Evolutionary conservation across 2,329 filamentous ascomycete genomes (phyloP).

Genomic region (Nectriaceae sp.): DNA sequence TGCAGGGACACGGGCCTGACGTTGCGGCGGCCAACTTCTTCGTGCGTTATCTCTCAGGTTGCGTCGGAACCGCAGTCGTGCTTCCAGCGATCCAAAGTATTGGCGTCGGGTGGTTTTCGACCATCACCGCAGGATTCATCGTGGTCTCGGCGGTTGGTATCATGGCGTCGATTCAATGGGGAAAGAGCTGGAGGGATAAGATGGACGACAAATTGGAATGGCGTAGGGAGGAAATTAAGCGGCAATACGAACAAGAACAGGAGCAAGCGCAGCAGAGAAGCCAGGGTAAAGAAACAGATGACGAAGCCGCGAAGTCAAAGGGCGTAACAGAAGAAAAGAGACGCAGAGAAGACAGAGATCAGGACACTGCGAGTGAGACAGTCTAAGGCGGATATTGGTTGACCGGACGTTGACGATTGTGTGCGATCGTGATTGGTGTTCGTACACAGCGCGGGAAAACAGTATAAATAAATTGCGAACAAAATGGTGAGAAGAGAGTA

Average conservation of each 20-base stretch:
- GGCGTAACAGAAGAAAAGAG: conserved; percentile 6
- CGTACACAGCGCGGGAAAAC: too few species aligned
- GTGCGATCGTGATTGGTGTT: too few species aligned
- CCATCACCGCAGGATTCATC: conserved; percentile 52
- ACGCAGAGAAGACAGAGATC: background rate
- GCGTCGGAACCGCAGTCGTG: conserved; percentile 68
- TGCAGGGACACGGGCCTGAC: conserved; percentile 68
- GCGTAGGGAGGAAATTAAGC: conserved; percentile 5
- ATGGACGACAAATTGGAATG: conserved; percentile 30
- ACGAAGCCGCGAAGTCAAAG: conserved; percentile 8
- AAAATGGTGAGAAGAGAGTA: too few species aligned
- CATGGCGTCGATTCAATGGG: conserved; percentile 41
- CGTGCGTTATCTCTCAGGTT: conserved; percentile 74
- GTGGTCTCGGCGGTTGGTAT: conserved; percentile 38
- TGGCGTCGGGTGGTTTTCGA: conserved; percentile 81
- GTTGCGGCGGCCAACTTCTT: conserved; percentile 82
- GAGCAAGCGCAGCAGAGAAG: background rate
- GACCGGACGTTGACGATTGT: too few species aligned
- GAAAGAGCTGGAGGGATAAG: conserved; percentile 40
- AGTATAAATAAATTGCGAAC: too few species aligned
- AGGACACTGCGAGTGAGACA: conserved; percentile 3
- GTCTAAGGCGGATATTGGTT: conserved; percentile 5
- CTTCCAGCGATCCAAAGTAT: conserved; percentile 73
- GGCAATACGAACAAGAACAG: conserved; percentile 1
- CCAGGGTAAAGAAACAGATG: conserved; percentile 1